A percentile compares a stretch with the other conserved stretches of the same genome.
Conservation (phyloP, 306 rosid species). For the Dryas octopetala region DNA sequence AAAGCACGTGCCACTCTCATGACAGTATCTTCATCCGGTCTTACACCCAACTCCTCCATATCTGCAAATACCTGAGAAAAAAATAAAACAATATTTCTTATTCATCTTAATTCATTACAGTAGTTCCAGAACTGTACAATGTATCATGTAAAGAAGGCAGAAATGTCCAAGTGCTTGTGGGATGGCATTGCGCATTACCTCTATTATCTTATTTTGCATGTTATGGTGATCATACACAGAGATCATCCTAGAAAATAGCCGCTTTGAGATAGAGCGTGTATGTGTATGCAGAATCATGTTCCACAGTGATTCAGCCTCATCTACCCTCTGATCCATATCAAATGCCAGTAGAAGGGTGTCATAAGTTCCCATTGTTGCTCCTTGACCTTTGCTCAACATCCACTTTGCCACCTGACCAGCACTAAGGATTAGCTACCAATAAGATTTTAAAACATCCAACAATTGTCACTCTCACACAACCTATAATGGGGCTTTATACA, state of each 20-base stretch:
- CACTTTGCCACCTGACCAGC: conserved; percentile 81
- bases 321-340: conserved; percentile 77
- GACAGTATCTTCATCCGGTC: conserved; percentile 87
- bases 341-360: conserved; percentile 89
- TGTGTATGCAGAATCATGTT: conserved; percentile 81
- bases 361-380: conserved; percentile 89
- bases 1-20: conserved; percentile 65
- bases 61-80: conserved; percentile 71
- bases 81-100: conserved; percentile 2
- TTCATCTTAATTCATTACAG: background rate
- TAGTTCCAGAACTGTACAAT: background rate
- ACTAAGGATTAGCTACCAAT: conserved; percentile 19
- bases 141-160: background rate
- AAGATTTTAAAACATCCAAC: conserved; percentile 10
- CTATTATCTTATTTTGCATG: conserved; percentile 59
- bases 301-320: conserved; percentile 96
- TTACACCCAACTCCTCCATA: conserved; percentile 81
- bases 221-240: conserved; percentile 75
- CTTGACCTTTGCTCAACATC: conserved; percentile 97
- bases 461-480: background rate
- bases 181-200: conserved; percentile 40
- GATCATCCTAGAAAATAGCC: conserved; percentile 83
- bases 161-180: conserved; percentile 4
- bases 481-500: background rate
- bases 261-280: conserved; percentile 73